phyloP scores from a whole-genome alignment of 1,284 basidiomycete species.

The Leccinum colubrinum region DNA sequence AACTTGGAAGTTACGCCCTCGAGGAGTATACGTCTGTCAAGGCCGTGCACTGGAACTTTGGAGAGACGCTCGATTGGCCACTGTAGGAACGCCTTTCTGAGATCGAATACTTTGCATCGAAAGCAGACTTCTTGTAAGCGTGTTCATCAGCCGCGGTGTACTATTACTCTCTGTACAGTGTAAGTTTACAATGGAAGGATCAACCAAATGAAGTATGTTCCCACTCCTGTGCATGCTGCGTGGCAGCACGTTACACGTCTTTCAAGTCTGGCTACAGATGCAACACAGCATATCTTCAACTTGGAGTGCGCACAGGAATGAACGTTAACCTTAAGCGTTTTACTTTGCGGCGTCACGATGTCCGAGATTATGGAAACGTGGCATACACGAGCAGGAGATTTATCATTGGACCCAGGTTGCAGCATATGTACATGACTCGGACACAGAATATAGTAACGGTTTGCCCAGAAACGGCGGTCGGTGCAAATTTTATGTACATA shows the following conservation, averaged over 20 bases:
- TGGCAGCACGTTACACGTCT: conserved; percentile 4
- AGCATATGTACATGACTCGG: background rate
- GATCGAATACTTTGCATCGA: background rate
- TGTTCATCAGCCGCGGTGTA: conserved; percentile 1
- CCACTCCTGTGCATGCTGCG: conserved; percentile 9
- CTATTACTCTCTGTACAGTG: conserved; percentile 11
- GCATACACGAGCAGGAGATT: conserved; percentile 23
- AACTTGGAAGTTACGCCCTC: conserved; percentile 86
- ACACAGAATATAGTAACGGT: conserved; percentile 2
- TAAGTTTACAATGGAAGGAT: conserved; percentile 17
- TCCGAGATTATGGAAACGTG: conserved; percentile 25
- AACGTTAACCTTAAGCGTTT: conserved; percentile 1
- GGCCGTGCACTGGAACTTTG: conserved; percentile 85
- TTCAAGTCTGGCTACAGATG: conserved; percentile 3
- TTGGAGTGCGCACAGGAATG: conserved; percentile 17
- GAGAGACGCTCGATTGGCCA: conserved; percentile 78
- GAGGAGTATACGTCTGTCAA: conserved; percentile 86
- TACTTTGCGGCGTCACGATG: background rate
- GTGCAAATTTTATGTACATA: conserved; percentile 12
- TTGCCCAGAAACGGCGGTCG: conserved; percentile 2
- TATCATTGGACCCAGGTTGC: conserved; percentile 12
- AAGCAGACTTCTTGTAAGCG: conserved; percentile 1
- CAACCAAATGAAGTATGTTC: conserved; percentile 17
- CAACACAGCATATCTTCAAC: background rate
- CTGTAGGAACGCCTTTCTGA: conserved; percentile 39